Evolutionary conservation across 1,284 basidiomycete species (phyloP).

Genomic region (Papiliotrema flavescens): DNA sequence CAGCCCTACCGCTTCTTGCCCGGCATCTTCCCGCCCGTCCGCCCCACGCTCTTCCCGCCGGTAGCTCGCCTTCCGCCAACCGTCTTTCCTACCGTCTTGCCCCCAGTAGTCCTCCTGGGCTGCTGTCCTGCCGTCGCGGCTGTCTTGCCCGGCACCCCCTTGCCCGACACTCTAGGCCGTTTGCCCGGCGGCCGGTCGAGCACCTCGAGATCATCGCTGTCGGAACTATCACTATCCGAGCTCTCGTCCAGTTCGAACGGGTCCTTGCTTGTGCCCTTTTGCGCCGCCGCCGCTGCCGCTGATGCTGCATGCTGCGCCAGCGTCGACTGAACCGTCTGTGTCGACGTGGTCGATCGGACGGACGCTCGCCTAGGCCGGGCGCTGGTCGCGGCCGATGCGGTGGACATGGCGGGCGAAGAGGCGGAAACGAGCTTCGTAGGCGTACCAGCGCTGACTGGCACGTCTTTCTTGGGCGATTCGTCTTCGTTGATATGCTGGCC

Average conservation of each 20-base stretch:
- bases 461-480: background rate
- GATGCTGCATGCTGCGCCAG: background rate
- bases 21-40: background rate
- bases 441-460: background rate
- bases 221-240: constrained; percentile 14
- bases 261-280: background rate
- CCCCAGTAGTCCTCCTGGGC: constrained; percentile 10
- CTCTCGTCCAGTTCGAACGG: constrained; percentile 8
- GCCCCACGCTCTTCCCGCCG: constrained; percentile 1
- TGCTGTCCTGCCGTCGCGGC: background rate
- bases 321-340: background rate
- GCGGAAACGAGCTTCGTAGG: background rate
- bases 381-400: constrained; percentile 38
- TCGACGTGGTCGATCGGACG: constrained; percentile 8
- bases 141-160: constrained; percentile 16
- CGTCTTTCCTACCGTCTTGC: constrained; percentile 21
- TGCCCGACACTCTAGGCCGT: constrained; percentile 18
- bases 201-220: constrained; percentile 9
- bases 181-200: constrained; percentile 23
- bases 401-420: background rate
- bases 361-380: constrained; percentile 26
- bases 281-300: background rate
- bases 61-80: constrained; percentile 13
- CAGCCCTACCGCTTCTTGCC: background rate
- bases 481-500: constrained; percentile 2